Percentiles rank a stretch among this genome's conserved stretches.
phyloP scores from a whole-genome alignment of 176 grass and related monocot species.

The Puya raimondii region DNA sequence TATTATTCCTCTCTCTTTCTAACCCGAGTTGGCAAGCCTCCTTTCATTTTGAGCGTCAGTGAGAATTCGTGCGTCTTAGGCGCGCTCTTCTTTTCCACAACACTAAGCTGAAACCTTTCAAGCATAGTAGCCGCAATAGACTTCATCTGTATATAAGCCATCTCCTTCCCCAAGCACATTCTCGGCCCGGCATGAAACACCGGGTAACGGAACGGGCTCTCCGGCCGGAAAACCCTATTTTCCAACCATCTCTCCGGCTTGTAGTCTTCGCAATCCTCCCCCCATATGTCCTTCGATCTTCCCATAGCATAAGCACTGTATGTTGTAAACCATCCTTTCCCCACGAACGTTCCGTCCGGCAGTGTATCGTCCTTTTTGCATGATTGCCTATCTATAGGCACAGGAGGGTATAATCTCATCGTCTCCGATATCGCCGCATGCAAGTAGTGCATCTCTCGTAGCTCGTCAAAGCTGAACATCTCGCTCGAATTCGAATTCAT shows the following conservation, averaged over 20 bases:
- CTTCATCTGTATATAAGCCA: slow-evolving; percentile 91
- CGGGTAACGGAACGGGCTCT: slow-evolving; percentile 72
- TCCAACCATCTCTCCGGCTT: slow-evolving; percentile 60
- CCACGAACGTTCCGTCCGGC: slow-evolving; percentile 54
- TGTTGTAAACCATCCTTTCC: slow-evolving; percentile 45
- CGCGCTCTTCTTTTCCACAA: no score
- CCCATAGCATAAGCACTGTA: slow-evolving; percentile 86
- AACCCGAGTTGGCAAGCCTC: no score
- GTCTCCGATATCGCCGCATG: slow-evolving; percentile 59
- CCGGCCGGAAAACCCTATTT: slow-evolving; percentile 39
- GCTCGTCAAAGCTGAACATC: slow-evolving; percentile 19
- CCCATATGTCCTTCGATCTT: slow-evolving; percentile 71
- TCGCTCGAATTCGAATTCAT: not conserved
- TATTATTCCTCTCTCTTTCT: no score
- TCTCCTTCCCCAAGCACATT: slow-evolving; percentile 75
- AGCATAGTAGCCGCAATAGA: slow-evolving; percentile 49
- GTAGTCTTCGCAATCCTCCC: slow-evolving; percentile 55
- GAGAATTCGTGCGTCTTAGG: no score
- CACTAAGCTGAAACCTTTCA: slow-evolving; percentile 18
- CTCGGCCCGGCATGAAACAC: slow-evolving; percentile 84
- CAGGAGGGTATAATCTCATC: slow-evolving; percentile 82
- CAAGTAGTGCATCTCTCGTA: slow-evolving; percentile 68
- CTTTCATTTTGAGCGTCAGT: no score
- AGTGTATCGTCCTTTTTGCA: slow-evolving; percentile 57
- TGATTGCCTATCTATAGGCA: slow-evolving; percentile 77